A percentile compares a stretch with the other conserved stretches of the same genome.
Evolutionary conservation across 2,329 filamentous ascomycete genomes (phyloP).

Genomic region (Pestalotiopsis sp.): DNA sequence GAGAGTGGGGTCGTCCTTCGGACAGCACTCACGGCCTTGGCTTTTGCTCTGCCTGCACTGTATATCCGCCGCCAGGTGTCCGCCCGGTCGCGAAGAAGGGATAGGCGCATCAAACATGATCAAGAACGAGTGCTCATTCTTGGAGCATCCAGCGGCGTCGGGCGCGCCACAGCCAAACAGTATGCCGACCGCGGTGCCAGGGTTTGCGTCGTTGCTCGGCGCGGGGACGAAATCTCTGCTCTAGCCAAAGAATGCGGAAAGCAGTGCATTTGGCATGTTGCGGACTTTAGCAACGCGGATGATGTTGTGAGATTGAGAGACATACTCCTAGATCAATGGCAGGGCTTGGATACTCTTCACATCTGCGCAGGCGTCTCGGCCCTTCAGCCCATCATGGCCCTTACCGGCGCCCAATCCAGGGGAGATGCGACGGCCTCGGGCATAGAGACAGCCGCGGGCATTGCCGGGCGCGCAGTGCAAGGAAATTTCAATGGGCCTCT

Average conservation of each 20-base stretch:
- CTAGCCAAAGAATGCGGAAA: slow-evolving; percentile 30
- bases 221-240: slow-evolving; percentile 26
- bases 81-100: background rate
- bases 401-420: slow-evolving; percentile 23
- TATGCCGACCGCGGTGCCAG: slow-evolving; percentile 32
- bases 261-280: slow-evolving; percentile 28
- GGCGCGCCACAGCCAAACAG: slow-evolving; percentile 27
- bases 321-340: slow-evolving; percentile 27
- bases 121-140: slow-evolving; percentile 35
- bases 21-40: background rate
- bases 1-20: background rate
- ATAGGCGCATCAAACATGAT: background rate
- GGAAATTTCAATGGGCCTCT: slow-evolving; percentile 36
- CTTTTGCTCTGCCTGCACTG: background rate
- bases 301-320: slow-evolving; percentile 32
- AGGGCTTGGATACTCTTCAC: slow-evolving; percentile 34
- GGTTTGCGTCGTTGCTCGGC: slow-evolving; percentile 33
- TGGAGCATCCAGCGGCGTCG: slow-evolving; percentile 37
- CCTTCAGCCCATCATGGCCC: slow-evolving; percentile 34
- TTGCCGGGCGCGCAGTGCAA: slow-evolving; percentile 26
- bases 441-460: slow-evolving; percentile 27
- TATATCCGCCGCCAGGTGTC: background rate
- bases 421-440: slow-evolving; percentile 23
- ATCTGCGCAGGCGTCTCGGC: slow-evolving; percentile 37
- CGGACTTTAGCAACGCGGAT: slow-evolving; percentile 28